Conservation (phyloP, 1,284 basidiomycete species). For the Trichosporon sp. region DNA sequence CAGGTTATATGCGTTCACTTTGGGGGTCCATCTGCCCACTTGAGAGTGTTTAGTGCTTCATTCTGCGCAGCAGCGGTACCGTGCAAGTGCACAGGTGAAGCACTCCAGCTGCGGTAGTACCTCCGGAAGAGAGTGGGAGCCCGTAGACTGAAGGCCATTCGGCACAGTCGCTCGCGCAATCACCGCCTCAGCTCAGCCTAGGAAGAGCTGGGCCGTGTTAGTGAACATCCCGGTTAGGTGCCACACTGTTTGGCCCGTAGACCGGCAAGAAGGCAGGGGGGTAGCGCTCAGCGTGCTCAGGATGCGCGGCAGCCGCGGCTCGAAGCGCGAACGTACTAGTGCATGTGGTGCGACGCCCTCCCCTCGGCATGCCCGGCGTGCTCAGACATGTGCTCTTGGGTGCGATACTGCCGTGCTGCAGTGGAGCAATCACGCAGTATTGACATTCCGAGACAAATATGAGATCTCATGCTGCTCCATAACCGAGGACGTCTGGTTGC, state of each 20-base stretch:
- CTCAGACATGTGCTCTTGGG: not conserved
- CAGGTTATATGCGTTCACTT: not conserved
- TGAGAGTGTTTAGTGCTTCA: not conserved
- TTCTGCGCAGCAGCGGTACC: not conserved
- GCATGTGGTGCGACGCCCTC: slow-evolving; percentile 1
- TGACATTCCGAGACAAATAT: not conserved
- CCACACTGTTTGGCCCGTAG: not conserved
- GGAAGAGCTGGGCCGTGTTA: not conserved
- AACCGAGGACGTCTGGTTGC: not conserved
- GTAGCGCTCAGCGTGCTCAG: not conserved
- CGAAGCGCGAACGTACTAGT: not conserved
- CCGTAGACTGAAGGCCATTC: no score
- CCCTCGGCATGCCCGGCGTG: not conserved
- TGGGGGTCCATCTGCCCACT: not conserved
- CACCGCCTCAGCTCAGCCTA: not conserved
- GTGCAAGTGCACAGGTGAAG: no score
- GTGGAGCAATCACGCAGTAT: not conserved
- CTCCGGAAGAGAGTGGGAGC: no score
- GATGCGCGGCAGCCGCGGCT: not conserved
- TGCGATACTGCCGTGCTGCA: not conserved
- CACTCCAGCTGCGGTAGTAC: not conserved
- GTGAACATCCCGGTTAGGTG: not conserved
- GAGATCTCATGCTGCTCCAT: not conserved
- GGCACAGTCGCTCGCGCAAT: not conserved
- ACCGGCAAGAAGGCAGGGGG: not conserved